Evolutionary conservation across 2,329 filamentous ascomycete species (phyloP).

Genomic region (Pseudogymnoascus destructans): DNA sequence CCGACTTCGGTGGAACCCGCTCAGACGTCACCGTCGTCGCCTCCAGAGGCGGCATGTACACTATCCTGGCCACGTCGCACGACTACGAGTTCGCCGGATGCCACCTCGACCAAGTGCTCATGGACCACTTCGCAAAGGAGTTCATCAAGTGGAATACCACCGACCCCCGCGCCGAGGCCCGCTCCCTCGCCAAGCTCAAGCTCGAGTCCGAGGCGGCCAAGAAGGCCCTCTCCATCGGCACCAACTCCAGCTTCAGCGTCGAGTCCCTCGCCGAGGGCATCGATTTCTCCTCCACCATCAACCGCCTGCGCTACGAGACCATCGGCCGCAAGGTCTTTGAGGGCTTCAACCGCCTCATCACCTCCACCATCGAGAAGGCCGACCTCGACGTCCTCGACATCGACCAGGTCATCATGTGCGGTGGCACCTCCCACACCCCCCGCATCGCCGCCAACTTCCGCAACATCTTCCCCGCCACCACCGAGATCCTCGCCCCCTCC

Average conservation of each 20-base stretch:
- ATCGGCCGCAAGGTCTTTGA: constrained; percentile 75
- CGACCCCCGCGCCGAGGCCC: constrained; percentile 71
- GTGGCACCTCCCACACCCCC: constrained; percentile 85
- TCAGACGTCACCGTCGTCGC: constrained; percentile 86
- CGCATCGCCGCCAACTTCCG: constrained; percentile 75
- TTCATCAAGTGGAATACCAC: constrained; percentile 87
- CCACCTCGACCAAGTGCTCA: constrained; percentile 77
- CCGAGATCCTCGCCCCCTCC: constrained; percentile 68
- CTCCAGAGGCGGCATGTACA: constrained; percentile 91
- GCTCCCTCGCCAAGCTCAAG: constrained; percentile 81
- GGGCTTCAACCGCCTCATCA: constrained; percentile 74
- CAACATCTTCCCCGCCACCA: constrained; percentile 68
- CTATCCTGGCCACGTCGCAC: constrained; percentile 80
- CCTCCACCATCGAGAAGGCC: constrained; percentile 81
- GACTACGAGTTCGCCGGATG: constrained; percentile 88
- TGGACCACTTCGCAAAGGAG: constrained; percentile 97
- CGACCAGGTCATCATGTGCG: constrained; percentile 86
- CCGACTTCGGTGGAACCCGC: constrained; percentile 82
- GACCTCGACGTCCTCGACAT: constrained; percentile 84
- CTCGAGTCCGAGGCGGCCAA: constrained; percentile 83
- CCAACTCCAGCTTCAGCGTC: constrained; percentile 81
- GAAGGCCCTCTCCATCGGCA: constrained; percentile 79
- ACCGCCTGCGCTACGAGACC: constrained; percentile 85
- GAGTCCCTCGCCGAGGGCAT: constrained; percentile 81
- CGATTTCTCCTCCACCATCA: constrained; percentile 85